A percentile compares a stretch with the other conserved stretches of the same genome.
These are phyloP conservation scores for Plasmopara muralis DNA, from an alignment of 352 stramenopile species.

Conservation along the genomic window DNA sequence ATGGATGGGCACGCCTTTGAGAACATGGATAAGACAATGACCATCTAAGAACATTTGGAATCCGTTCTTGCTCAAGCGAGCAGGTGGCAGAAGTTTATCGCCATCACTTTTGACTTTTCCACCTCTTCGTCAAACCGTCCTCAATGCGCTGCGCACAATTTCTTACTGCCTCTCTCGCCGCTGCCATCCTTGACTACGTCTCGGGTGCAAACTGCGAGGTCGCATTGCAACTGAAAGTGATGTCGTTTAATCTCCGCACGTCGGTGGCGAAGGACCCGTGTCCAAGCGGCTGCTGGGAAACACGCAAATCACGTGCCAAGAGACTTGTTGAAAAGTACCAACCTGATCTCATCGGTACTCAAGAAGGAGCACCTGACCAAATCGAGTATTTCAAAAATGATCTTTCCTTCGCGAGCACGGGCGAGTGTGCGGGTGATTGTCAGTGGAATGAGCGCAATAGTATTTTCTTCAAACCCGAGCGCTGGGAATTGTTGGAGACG, in stretches of 20 bases:
- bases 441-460: conserved; percentile 55
- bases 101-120: not conserved
- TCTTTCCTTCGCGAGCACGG: conserved; percentile 37
- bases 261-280: conserved; percentile 56
- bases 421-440: conserved; percentile 55
- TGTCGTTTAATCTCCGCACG: conserved; percentile 72
- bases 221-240: conserved; percentile 34
- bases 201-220: conserved; percentile 4
- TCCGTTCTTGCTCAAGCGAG: too few relatives aligned
- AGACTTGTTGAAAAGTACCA: conserved; percentile 36
- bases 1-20: too few relatives aligned
- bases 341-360: conserved; percentile 59
- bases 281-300: conserved; percentile 52
- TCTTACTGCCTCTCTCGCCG: conserved; percentile 1
- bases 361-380: conserved; percentile 55
- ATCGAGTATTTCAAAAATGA: conserved; percentile 39
- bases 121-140: not conserved
- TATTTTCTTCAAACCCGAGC: conserved; percentile 51
- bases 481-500: conserved; percentile 34
- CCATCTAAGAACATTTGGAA: too few relatives aligned
- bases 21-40: too few relatives aligned
- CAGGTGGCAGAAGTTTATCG: too few relatives aligned
- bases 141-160: conserved; percentile 10
- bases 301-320: conserved; percentile 37
- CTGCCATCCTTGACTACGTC: not conserved